These are phyloP conservation scores for Albizia julibrissin DNA, from an alignment of 306 rosid species.

Conservation along the genomic window DNA sequence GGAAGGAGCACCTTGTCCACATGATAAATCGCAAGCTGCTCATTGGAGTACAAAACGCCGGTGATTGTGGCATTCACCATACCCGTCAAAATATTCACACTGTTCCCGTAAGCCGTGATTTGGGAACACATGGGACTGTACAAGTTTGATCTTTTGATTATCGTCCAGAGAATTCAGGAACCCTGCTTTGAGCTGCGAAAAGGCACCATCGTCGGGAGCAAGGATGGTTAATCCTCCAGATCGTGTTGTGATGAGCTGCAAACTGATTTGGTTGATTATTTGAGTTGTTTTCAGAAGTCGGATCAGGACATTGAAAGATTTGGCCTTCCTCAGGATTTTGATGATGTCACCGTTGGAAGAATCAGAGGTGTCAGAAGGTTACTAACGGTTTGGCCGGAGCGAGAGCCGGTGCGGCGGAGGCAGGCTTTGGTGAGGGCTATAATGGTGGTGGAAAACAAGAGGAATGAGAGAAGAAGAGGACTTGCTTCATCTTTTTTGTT, in stretches of 20 bases:
- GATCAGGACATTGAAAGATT: slow-evolving; percentile 41
- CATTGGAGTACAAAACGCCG: slow-evolving; percentile 51
- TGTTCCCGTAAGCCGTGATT: slow-evolving; percentile 42
- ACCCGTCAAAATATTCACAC: slow-evolving; percentile 63
- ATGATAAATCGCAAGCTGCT: slow-evolving; percentile 31
- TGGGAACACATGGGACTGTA: slow-evolving; percentile 38
- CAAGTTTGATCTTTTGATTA: slow-evolving; percentile 35
- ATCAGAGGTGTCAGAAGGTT: slow-evolving; percentile 15
- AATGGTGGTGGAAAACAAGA: slow-evolving; percentile 13
- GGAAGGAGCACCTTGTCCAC: no score
- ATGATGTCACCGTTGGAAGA: slow-evolving; percentile 36
- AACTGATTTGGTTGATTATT: slow-evolving; percentile 40
- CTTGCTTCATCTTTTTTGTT: slow-evolving; percentile 28
- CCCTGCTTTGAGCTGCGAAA: slow-evolving; percentile 33
- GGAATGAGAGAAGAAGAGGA: slow-evolving; percentile 24
- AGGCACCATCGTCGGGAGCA: slow-evolving; percentile 37
- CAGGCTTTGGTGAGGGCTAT: slow-evolving; percentile 11
- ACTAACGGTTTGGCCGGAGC: slow-evolving; percentile 12
- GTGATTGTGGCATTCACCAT: slow-evolving; percentile 55
- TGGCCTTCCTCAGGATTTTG: slow-evolving; percentile 48
- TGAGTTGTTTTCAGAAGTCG: slow-evolving; percentile 49
- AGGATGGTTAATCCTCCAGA: slow-evolving; percentile 37
- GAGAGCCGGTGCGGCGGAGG: not conserved
- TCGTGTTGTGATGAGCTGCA: slow-evolving; percentile 43
- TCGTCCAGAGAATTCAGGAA: slow-evolving; percentile 29